A percentile compares a stretch with the other conserved stretches of the same genome.
Conservation (phyloP, 208 protist species). For the Leishmania mexicana region DNA sequence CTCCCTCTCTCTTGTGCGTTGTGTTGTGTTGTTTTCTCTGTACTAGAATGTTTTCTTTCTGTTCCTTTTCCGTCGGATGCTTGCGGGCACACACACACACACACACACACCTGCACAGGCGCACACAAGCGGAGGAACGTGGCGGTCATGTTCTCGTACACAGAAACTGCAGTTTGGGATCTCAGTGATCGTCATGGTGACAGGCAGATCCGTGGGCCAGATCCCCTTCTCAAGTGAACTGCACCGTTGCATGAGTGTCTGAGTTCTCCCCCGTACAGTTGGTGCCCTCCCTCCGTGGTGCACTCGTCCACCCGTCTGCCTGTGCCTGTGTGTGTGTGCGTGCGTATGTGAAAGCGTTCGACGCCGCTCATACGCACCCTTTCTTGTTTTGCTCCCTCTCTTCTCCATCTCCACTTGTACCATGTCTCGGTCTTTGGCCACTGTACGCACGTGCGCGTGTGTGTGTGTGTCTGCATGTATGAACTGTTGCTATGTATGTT, state of each 20-base stretch:
- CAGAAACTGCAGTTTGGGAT: not conserved
- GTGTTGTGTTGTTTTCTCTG: not conserved
- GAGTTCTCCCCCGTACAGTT: not conserved
- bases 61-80: conserved; percentile 11
- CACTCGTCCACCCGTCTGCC: not conserved
- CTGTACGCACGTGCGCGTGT: not conserved
- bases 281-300: not conserved
- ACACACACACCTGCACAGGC: not conserved
- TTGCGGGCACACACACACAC: not conserved
- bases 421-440: too few species aligned
- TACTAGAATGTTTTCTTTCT: conserved; percentile 8
- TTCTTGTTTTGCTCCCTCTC: too few species aligned
- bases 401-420: not conserved
- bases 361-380: not conserved
- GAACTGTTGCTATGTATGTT: not conserved
- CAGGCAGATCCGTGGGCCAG: not conserved
- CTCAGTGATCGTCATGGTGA: not conserved
- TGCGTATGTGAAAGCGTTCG: not conserved
- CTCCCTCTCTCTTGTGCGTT: not conserved
- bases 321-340: not conserved
- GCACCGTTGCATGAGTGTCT: not conserved
- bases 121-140: not conserved
- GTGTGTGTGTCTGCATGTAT: not conserved
- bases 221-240: not conserved
- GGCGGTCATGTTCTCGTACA: not conserved